Conservation (phyloP, 805 yeast genomes). For the Nematodospora valgi region DNA sequence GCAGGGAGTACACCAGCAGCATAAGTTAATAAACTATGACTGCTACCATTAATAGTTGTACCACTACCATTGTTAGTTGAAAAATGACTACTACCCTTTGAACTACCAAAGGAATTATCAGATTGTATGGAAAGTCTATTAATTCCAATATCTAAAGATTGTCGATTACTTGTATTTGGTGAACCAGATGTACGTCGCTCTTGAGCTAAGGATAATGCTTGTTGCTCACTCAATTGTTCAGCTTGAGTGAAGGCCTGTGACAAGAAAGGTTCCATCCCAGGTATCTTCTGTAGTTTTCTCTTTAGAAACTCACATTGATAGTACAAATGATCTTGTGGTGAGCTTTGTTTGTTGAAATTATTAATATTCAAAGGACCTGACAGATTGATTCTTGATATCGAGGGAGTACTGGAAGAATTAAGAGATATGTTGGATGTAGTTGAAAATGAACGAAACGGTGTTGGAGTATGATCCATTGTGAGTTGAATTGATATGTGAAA, state of each 20-base stretch:
- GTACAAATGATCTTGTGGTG: constrained; percentile 64
- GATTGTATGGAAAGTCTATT: constrained; percentile 28
- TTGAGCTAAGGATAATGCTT: constrained; percentile 52
- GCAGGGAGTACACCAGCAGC: constrained; percentile 78
- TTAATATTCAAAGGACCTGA: constrained; percentile 45
- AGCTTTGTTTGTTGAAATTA: constrained; percentile 61
- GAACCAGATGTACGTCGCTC: constrained; percentile 14
- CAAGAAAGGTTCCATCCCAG: constrained; percentile 67
- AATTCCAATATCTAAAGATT: constrained; percentile 1
- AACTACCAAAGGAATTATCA: constrained; percentile 24
- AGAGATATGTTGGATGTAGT: constrained; percentile 22
- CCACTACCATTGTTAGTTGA: constrained; percentile 14
- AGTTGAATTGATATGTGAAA: no score
- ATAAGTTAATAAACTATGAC: constrained; percentile 52
- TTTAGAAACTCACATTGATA: constrained; percentile 60
- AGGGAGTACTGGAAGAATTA: constrained; percentile 25
- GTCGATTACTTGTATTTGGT: neutral
- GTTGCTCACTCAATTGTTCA: constrained; percentile 69
- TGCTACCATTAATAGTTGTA: constrained; percentile 9
- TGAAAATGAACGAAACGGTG: constrained; percentile 37
- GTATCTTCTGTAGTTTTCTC: constrained; percentile 52
- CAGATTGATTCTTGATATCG: constrained; percentile 38
- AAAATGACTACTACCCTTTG: no score
- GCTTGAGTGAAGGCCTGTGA: constrained; percentile 62
- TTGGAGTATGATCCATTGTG: constrained; percentile 11